Evolutionary conservation across 2,329 filamentous ascomycete genomes (phyloP), one percentile per base, ranked within the genome.

Genomic region (Sordariomycetes sp.): DNA sequence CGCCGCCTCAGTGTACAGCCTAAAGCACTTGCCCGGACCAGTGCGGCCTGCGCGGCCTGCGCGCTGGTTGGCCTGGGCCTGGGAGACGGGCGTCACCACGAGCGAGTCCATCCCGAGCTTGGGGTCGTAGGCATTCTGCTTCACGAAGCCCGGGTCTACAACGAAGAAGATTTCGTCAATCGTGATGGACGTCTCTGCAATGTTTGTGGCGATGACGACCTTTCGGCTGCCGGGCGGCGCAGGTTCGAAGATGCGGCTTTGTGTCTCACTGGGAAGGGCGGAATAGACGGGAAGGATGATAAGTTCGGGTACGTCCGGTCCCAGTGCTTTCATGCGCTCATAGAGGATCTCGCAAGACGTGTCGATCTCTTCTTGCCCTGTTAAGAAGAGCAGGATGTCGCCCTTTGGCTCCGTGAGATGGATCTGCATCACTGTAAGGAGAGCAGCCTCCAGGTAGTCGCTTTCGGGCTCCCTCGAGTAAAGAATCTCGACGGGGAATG

Each of bases 151-250:
- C 2, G 94, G 91, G 65, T 99, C 94, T 17, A 99, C 85, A 20
- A 99, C 95, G 66, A 95, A 97, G 73, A 92, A 96, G 62, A 99
- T 96, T 54, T 92, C 88, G 67, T 99, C 94, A 62, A 99, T 97
- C 0, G 94, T 99, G 66, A 99, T 94, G 57, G 90, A 96, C 0
- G 94, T 99, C 68, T 99, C 94, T 1, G 94, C 94, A 65, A 99
- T 99, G 64, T 99, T 99, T 39, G 94, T 99, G 2, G 94, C 94
- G 67, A 99, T 95, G 59, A 99, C 90, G 1, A 97, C 90, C 70
- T 99, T 99, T 58, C 94, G 81, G 57, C 82, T 84, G 17, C 92
- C 92, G 0, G 85, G 78, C 0, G 92, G 90, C 0, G 94, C 89
- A 2, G 92, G 91, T 34, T 99, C 94, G 67, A 99, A 99, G 61